Evolutionary conservation across 2,329 filamentous ascomycete species (phyloP).

Genomic region (Onygena corvina): DNA sequence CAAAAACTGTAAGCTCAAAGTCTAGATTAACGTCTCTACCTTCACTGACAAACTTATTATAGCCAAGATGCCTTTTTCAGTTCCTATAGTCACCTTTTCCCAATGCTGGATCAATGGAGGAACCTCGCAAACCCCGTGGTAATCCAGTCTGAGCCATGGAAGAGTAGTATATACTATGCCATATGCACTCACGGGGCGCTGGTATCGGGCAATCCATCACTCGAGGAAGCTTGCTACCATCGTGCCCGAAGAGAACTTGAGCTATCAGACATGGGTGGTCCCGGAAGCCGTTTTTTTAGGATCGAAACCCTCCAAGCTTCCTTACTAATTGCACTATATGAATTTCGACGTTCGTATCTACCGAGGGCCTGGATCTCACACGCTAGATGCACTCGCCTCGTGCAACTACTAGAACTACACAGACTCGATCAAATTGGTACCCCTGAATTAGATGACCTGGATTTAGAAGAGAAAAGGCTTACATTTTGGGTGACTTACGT

Average conservation of each 20-base stretch:
- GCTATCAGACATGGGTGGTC: conserved; percentile 7
- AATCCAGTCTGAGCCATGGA: conserved; percentile 9
- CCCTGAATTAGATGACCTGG: neutral
- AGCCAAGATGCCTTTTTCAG: conserved; percentile 8
- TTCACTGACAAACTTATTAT: neutral
- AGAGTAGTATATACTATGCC: conserved; percentile 9
- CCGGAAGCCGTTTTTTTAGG: conserved; percentile 4
- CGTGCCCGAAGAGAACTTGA: conserved; percentile 7
- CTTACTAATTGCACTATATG: conserved; percentile 2
- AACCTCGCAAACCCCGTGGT: conserved; percentile 2
- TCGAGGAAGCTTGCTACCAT: conserved; percentile 8
- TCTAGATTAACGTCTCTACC: neutral
- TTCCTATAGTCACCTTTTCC: conserved; percentile 5
- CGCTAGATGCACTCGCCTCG: conserved; percentile 4
- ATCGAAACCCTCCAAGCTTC: conserved; percentile 8
- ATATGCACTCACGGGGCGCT: conserved; percentile 8
- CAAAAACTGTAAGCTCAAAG: conserved; percentile 4
- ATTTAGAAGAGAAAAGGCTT: conserved; percentile 7
- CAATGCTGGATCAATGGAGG: conserved; percentile 7
- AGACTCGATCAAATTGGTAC: neutral
- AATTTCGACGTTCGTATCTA: conserved; percentile 6
- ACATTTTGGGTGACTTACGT: conserved; percentile 7
- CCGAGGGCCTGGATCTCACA: conserved; percentile 7
- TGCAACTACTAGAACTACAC: conserved; percentile 5
- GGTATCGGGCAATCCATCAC: conserved; percentile 5